phyloP scores from a whole-genome alignment of 1,139 yeast species.

The Torulaspora pretoriensis region DNA sequence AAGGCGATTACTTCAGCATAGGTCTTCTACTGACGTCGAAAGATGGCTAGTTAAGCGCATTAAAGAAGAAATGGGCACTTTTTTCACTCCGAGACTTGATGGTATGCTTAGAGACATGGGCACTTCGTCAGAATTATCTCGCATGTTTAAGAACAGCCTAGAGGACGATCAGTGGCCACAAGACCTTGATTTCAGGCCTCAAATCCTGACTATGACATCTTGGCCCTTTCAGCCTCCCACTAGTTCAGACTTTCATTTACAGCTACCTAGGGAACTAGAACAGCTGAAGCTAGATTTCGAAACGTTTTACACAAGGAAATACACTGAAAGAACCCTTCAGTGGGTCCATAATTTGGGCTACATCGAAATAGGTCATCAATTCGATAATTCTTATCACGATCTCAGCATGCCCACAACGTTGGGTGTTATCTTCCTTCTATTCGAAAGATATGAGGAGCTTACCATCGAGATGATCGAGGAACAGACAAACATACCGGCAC shows the following conservation, averaged over 20 bases:
- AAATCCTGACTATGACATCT: constrained; percentile 47
- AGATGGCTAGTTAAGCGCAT: constrained; percentile 64
- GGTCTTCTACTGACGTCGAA: constrained; percentile 61
- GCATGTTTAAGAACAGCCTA: constrained; percentile 11
- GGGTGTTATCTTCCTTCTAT: constrained; percentile 69
- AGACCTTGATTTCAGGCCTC: constrained; percentile 43
- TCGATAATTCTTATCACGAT: constrained; percentile 67
- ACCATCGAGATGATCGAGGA: constrained; percentile 60
- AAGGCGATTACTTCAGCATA: constrained; percentile 63
- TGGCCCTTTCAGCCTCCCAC: constrained; percentile 34
- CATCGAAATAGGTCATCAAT: constrained; percentile 67
- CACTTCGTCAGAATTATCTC: constrained; percentile 26
- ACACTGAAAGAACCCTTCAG: constrained; percentile 66
- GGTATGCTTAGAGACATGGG: constrained; percentile 87
- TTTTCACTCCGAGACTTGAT: constrained; percentile 75
- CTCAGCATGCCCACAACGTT: constrained; percentile 79
- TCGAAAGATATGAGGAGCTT: constrained; percentile 50
- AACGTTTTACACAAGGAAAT: constrained; percentile 53
- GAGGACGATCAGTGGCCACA: constrained; percentile 48
- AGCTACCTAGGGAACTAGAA: constrained; percentile 48
- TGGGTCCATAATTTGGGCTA: constrained; percentile 88
- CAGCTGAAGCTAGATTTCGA: constrained; percentile 43
- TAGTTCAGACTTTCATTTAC: constrained; percentile 37
- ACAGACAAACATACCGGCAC: constrained; percentile 66
- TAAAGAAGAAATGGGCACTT: constrained; percentile 74